Evolutionary conservation across 345 rosid species (phyloP), one percentile per base, ranked within the genome.

Genomic region (Sonneratia alba): DNA sequence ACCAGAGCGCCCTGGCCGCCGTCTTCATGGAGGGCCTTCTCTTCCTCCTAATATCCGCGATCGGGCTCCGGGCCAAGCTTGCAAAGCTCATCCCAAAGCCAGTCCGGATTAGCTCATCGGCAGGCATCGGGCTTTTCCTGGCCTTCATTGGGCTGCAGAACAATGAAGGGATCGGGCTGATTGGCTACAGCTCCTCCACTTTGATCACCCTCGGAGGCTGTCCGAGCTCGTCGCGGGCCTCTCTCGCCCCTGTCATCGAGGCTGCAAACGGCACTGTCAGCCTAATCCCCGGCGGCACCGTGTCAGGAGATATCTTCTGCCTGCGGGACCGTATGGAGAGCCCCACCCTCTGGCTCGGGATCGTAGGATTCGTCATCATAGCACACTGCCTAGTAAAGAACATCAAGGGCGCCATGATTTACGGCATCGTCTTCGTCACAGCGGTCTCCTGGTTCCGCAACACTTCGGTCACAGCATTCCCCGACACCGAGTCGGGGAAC

Each of bases 141-240:
- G 98, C 98, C 0, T 94, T 94, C 73, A 94, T 94, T 64, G 98
- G 98, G 4, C 80, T 94, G 45, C 98, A 94, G 47, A 87, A 80
- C 82, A 87, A 83, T 71, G 89, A 94, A 67, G 98, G 98, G 27
- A 76, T 94, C 75, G 98, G 98, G 72, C 79, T 94, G 67, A 75
- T 94, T 73, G 97, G 95, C 70, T 94, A 87, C 73, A 89, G 86
- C 67, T 73, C 96, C 2, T 90, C 98, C 15, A 94, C 98, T 0
- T 78, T 91, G 7, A 75, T 90, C n/a, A 91, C 97, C 6, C 87
- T 94, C 36, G 98, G 88, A 7, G 98, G 86, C 32, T 94, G 98
- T 75, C 98, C 97, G 8, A 77, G 57, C 37, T 94, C 93, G 0
- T 74, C 89, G 0, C 87, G 93, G 1, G 82, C 75, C 1, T 74